phyloP scores from a whole-genome alignment of 2,329 filamentous ascomycete species.

The Thelonectria rubi region DNA sequence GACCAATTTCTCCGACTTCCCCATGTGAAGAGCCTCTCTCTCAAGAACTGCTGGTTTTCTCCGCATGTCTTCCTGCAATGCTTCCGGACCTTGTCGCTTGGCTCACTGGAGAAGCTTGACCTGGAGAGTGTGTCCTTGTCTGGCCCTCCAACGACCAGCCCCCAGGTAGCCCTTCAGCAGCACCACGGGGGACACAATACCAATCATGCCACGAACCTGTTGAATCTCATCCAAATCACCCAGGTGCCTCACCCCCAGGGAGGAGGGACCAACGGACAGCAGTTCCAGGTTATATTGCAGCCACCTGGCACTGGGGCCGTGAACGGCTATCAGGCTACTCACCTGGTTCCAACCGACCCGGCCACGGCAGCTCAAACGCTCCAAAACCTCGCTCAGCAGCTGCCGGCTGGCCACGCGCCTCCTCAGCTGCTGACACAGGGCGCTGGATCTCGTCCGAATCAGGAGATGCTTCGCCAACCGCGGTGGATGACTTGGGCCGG shows the following conservation, averaged over 20 bases:
- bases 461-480: slow-evolving; percentile 40
- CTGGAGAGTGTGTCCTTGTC: slow-evolving; percentile 73
- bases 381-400: slow-evolving; percentile 5
- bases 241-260: background rate
- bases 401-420: slow-evolving; percentile 10
- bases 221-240: slow-evolving; percentile 31
- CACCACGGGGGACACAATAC: slow-evolving; percentile 9
- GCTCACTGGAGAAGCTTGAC: slow-evolving; percentile 61
- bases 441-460: slow-evolving; percentile 12
- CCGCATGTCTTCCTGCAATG: slow-evolving; percentile 65
- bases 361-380: slow-evolving; percentile 11
- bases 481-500: slow-evolving; percentile 52
- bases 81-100: slow-evolving; percentile 57
- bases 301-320: slow-evolving; percentile 3
- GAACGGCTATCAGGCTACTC: slow-evolving; percentile 6
- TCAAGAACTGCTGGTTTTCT: slow-evolving; percentile 75
- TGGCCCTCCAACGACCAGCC: slow-evolving; percentile 49
- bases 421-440: slow-evolving; percentile 8
- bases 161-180: slow-evolving; percentile 41
- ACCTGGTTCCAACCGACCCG: slow-evolving; percentile 1
- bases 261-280: slow-evolving; percentile 3
- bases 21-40: slow-evolving; percentile 64
- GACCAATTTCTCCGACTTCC: slow-evolving; percentile 61
- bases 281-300: slow-evolving; percentile 19
- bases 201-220: slow-evolving; percentile 23